Evolutionary conservation across 2,329 filamentous ascomycete species (phyloP).

Genomic region (Penicillium freii): DNA sequence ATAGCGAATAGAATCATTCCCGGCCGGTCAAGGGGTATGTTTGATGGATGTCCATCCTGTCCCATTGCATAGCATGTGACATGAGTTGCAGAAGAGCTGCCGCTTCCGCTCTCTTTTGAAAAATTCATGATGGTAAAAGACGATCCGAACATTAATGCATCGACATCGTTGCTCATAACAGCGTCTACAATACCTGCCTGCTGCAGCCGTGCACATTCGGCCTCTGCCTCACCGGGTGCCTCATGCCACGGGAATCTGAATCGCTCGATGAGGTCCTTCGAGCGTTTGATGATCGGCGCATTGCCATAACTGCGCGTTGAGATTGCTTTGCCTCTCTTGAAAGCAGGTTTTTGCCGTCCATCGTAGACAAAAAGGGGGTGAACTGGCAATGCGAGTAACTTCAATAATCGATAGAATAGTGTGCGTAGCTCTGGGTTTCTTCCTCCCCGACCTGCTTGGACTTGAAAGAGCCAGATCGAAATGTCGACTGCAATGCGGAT

Average conservation of each 20-base stretch:
- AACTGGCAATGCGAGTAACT: slow-evolving; percentile 72
- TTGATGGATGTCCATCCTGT: slow-evolving; percentile 21
- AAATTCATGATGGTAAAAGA: slow-evolving; percentile 75
- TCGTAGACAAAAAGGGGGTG: slow-evolving; percentile 90
- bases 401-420: slow-evolving; percentile 84
- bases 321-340: slow-evolving; percentile 80
- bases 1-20: slow-evolving; percentile 93
- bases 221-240: slow-evolving; percentile 92
- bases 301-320: slow-evolving; percentile 52
- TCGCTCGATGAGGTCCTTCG: slow-evolving; percentile 77
- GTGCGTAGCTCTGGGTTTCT: slow-evolving; percentile 87
- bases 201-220: slow-evolving; percentile 88
- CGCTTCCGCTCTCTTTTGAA: slow-evolving; percentile 68
- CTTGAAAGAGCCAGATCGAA: slow-evolving; percentile 96
- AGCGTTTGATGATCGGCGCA: slow-evolving; percentile 68
- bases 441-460: slow-evolving; percentile 79
- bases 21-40: slow-evolving; percentile 64
- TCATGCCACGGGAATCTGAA: slow-evolving; percentile 84
- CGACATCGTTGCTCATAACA: slow-evolving; percentile 93
- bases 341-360: slow-evolving; percentile 75
- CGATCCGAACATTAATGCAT: slow-evolving; percentile 96
- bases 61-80: slow-evolving; percentile 72
- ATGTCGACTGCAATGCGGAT: slow-evolving; percentile 89
- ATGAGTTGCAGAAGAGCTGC: slow-evolving; percentile 68
- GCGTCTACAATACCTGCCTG: slow-evolving; percentile 81